Conservation (phyloP, 2,329 filamentous ascomycete species). For the Aspergillus tamarii region DNA sequence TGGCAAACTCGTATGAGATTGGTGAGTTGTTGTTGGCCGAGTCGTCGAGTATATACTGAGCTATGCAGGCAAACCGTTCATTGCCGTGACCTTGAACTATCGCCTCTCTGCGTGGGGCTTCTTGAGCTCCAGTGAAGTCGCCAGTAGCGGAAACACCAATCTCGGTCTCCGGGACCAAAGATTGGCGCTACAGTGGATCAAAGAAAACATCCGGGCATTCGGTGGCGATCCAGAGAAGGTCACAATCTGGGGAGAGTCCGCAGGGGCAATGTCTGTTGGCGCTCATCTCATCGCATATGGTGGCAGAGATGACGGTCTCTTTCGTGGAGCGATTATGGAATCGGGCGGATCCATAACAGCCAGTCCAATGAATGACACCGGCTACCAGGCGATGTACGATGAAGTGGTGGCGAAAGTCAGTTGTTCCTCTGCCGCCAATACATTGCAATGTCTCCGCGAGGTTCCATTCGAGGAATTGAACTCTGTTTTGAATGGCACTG, state of each 20-base stretch:
- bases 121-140: conserved; percentile 50
- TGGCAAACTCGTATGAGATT: conserved; percentile 56
- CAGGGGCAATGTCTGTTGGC: conserved; percentile 55
- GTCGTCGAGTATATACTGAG: not conserved
- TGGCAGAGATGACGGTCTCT: conserved; percentile 58
- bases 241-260: conserved; percentile 60
- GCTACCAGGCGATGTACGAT: conserved; percentile 59
- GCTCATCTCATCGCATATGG: conserved; percentile 58
- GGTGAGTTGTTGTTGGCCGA: conserved; percentile 21
- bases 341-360: conserved; percentile 55
- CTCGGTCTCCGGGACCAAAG: conserved; percentile 54
- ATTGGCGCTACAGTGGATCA: conserved; percentile 42
- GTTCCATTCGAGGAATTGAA: conserved; percentile 64
- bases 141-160: conserved; percentile 55
- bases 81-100: conserved; percentile 60
- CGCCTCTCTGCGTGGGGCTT: conserved; percentile 58
- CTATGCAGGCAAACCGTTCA: conserved; percentile 50
- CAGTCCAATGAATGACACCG: conserved; percentile 45
- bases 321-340: conserved; percentile 56
- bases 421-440: conserved; percentile 61
- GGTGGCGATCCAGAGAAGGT: conserved; percentile 40
- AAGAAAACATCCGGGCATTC: conserved; percentile 41
- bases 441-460: conserved; percentile 67
- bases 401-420: conserved; percentile 61
- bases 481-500: conserved; percentile 51